A percentile compares a stretch with the other conserved stretches of the same genome.
Conservation (phyloP, 2,329 filamentous ascomycete genomes). For the Nannizzia gypsea region DNA sequence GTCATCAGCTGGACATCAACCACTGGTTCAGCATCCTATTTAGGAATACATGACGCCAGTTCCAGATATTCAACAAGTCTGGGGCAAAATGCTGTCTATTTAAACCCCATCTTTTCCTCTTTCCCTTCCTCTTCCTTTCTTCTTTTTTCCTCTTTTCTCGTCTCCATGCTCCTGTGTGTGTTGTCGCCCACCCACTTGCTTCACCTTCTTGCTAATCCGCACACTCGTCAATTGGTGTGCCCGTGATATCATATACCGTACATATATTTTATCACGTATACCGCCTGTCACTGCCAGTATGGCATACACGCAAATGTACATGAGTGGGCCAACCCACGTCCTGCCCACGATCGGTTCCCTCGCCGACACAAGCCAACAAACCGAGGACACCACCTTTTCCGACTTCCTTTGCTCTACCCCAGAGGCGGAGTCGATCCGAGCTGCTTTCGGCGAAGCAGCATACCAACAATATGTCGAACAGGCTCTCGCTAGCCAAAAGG, state of each 20-base stretch:
- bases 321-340: slow-evolving; percentile 4
- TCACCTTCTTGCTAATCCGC: background rate
- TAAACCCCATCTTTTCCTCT: background rate
- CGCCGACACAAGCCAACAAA: slow-evolving; percentile 2
- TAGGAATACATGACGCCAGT: background rate
- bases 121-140: slow-evolving; percentile 1
- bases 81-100: background rate
- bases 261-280: slow-evolving; percentile 3
- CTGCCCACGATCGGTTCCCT: slow-evolving; percentile 11
- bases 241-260: slow-evolving; percentile 4
- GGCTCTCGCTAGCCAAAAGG: background rate
- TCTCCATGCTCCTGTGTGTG: background rate
- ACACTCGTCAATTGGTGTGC: background rate
- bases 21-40: background rate
- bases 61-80: background rate
- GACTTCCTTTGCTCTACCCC: slow-evolving; percentile 7
- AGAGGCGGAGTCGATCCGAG: slow-evolving; percentile 10
- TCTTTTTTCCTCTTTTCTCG: background rate
- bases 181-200: background rate
- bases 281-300: slow-evolving; percentile 8
- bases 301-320: slow-evolving; percentile 12
- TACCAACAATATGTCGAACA: slow-evolving; percentile 10
- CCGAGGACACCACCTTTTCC: slow-evolving; percentile 6
- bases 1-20: background rate
- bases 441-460: slow-evolving; percentile 8